Conservation (phyloP, 2,329 filamentous ascomycete genomes). For the Tolypocladium cylindrosporum region DNA sequence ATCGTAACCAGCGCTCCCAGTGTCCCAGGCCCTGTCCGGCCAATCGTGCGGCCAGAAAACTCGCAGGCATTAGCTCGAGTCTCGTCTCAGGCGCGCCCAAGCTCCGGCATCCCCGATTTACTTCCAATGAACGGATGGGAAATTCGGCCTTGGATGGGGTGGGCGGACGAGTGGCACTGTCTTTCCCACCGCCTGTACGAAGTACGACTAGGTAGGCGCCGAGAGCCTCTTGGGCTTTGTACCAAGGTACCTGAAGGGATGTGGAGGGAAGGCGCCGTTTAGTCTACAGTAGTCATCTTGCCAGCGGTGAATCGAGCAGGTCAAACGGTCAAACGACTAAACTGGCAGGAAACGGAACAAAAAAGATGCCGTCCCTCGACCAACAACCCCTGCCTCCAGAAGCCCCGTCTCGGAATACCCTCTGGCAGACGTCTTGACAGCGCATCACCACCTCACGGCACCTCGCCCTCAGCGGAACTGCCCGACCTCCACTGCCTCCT, state of each 20-base stretch:
- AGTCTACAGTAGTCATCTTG: not conserved
- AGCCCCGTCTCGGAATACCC: conserved; percentile 14
- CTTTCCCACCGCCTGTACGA: not conserved
- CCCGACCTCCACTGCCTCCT: conserved; percentile 15
- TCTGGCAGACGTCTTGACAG: conserved; percentile 35
- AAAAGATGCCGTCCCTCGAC: not conserved
- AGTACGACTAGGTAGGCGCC: too few relatives aligned
- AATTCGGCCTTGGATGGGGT: not conserved
- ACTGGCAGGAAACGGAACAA: not conserved
- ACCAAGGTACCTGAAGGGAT: not conserved
- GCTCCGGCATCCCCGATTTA: not conserved
- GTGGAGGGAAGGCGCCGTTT: not conserved
- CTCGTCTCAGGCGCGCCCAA: not conserved
- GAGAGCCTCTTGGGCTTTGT: too few relatives aligned
- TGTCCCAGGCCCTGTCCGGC: not conserved
- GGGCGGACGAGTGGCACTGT: not conserved
- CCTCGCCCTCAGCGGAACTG: conserved; percentile 5
- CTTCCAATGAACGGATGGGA: not conserved
- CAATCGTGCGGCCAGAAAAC: not conserved
- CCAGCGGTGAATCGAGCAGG: not conserved
- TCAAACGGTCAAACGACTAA: not conserved
- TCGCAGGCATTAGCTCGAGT: not conserved
- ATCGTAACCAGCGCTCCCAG: not conserved
- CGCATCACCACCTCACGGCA: conserved; percentile 29
- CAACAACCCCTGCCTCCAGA: not conserved